Percentiles rank a stretch among this genome's conserved stretches.
These are phyloP conservation scores for Straminergon stramineum DNA, from an alignment of 225 moss, liverwort and hornwort species.

Conservation along the genomic window DNA sequence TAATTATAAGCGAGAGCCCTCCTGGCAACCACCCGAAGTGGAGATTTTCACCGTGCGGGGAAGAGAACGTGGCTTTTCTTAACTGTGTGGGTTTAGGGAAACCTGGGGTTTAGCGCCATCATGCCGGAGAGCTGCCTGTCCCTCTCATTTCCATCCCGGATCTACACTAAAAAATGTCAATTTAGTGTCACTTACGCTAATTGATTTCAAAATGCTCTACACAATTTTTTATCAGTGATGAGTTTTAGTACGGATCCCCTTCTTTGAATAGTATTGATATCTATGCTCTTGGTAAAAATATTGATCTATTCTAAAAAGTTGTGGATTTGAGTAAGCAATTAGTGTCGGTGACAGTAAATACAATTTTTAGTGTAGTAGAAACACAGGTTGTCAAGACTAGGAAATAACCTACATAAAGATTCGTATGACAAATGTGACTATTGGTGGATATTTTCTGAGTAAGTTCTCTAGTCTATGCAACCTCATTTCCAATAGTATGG, in stretches of 20 bases:
- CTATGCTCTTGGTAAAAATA: background rate
- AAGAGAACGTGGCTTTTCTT: background rate
- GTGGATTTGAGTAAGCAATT: accelerated
- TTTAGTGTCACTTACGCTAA: background rate
- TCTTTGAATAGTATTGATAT: background rate
- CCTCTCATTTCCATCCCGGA: background rate
- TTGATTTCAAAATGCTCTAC: background rate
- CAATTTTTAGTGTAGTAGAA: background rate
- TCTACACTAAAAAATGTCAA: background rate
- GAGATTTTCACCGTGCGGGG: background rate
- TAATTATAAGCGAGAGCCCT: background rate
- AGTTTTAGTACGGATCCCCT: background rate
- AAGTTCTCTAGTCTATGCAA: background rate
- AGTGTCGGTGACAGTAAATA: background rate
- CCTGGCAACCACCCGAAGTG: background rate
- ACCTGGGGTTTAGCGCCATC: background rate
- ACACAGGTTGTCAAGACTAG: accelerated
- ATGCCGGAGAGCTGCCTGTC: background rate
- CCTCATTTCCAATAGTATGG: accelerated
- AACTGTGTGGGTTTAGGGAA: background rate
- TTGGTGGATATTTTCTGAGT: background rate
- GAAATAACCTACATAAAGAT: accelerated
- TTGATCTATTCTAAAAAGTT: background rate
- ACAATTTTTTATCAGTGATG: background rate
- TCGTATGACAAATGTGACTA: background rate